phyloP scores from a whole-genome alignment of 73 alveolate genomes.

The Blepharisma stoltei region DNA sequence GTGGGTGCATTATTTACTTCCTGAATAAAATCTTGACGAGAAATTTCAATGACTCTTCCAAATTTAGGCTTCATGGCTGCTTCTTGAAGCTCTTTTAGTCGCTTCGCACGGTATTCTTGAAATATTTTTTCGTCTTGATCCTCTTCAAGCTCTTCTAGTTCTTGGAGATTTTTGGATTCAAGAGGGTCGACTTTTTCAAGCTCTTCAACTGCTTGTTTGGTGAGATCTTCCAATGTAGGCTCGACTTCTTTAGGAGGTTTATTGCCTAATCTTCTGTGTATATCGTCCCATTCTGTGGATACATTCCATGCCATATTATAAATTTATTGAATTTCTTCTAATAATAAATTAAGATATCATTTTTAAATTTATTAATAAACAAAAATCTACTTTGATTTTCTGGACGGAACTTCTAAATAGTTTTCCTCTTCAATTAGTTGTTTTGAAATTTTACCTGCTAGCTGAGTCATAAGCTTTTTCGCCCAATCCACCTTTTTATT shows the following conservation, averaged over 20 bases:
- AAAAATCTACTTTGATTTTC: no score
- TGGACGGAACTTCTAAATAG: no score
- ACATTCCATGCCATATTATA: constrained; percentile 67
- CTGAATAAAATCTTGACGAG: constrained; percentile 71
- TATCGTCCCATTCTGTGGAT: constrained; percentile 91
- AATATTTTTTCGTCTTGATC: constrained; percentile 52
- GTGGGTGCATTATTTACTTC: constrained; percentile 83
- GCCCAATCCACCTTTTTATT: not conserved
- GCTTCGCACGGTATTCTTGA: constrained; percentile 62
- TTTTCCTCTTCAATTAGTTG: not conserved
- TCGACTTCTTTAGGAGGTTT: constrained; percentile 58
- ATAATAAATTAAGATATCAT: no score
- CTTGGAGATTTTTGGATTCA: constrained; percentile 57
- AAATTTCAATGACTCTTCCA: constrained; percentile 66
- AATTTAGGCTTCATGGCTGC: constrained; percentile 60
- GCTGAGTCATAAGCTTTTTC: not conserved
- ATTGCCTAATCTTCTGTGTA: constrained; percentile 82
- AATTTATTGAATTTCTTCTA: not conserved
- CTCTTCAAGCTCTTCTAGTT: constrained; percentile 63
- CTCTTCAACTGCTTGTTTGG: constrained; percentile 56
- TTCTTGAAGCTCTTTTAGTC: constrained; percentile 74
- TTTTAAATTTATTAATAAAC: no score
- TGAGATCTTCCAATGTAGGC: constrained; percentile 68
- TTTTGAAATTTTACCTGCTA: not conserved
- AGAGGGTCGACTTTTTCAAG: constrained; percentile 69